Conservation (phyloP, 495 filamentous ascomycete species). For the Penicillium subrubescens region DNA sequence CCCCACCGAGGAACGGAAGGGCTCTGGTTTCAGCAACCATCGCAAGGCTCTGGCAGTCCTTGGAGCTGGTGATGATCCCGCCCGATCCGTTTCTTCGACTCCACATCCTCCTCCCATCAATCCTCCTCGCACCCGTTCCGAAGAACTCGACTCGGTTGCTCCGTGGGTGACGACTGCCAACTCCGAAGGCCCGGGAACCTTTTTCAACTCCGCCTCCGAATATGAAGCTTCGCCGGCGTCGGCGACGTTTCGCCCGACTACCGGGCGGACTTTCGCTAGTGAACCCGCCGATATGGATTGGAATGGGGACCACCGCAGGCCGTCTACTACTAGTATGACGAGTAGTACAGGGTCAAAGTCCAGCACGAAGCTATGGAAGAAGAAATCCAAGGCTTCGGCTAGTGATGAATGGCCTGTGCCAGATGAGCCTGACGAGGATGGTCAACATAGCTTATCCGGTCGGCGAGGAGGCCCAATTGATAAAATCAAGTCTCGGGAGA, state of each 20-base stretch:
- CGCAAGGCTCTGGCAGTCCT: constrained; percentile 41
- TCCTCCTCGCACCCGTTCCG: constrained; percentile 26
- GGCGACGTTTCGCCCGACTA: constrained; percentile 64
- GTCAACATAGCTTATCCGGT: constrained; percentile 22
- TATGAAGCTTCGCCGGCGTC: constrained; percentile 61
- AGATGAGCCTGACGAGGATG: constrained; percentile 61
- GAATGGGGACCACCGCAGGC: constrained; percentile 75
- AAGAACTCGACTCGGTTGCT: constrained; percentile 40
- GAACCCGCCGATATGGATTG: constrained; percentile 69
- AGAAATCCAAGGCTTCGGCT: constrained; percentile 81
- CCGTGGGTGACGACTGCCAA: constrained; percentile 36
- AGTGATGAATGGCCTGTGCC: constrained; percentile 74
- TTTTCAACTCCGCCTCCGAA: constrained; percentile 47
- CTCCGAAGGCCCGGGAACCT: constrained; percentile 41
- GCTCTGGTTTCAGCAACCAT: constrained; percentile 40
- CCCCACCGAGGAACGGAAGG: constrained; percentile 47
- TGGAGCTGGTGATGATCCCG: constrained; percentile 35
- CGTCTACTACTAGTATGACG: constrained; percentile 85
- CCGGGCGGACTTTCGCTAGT: constrained; percentile 59
- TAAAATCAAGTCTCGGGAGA: constrained; percentile 60
- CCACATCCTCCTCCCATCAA: constrained; percentile 34
- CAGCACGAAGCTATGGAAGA: constrained; percentile 66
- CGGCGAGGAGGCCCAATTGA: constrained; percentile 51
- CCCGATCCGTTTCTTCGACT: constrained; percentile 27
- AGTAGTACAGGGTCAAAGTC: constrained; percentile 90